Base-by-base conservation (phyloP, 257 asterid genomes). In the Fraxinus americana region DNA sequence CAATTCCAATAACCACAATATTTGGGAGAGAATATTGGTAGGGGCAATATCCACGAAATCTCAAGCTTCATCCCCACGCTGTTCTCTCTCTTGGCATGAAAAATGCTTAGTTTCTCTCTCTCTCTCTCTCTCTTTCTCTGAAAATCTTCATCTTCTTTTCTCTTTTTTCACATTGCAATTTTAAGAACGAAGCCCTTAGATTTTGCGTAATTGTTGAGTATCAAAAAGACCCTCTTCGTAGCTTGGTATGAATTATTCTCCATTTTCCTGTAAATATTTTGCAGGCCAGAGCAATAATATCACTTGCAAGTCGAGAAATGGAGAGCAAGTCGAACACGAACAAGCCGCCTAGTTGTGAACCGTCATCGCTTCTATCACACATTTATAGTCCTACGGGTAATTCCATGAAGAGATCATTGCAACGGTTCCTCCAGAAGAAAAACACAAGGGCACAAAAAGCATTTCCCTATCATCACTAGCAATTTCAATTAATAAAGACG, bases 231-330 rank as follows among this genome's bases (percentile, higher is more conserved):
- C 63, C 9, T 52, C 23, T 54, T 59, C 48, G 2, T 75, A 29
- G 69, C 52, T 80, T 23, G 87, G 87, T 84, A 84, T 59, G 83
- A 27, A 7, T 36, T 63, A 77, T 50, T 61, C 36, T 30, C 36
- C 72, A 19, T 39, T 45, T 45, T 72, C 17, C 57, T 6, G 52
- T 12, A 11, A 43, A 27, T 27, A 16, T 69, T 48, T 52, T 76
- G 76, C 85, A 84, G 87, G 87, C 84, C 7, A 77, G 76, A 70
- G 75, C 79, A 2, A 84, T 85, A 67, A 85, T 82, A 63, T 17
- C 38, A 52, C 80, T 79, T 9, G 84, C 84, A 34, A 85, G 74
- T 57, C 57, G 73, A 72, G 82, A 36, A 59, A 82, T 17, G 39
- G 81, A 5, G 39, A 35, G 38, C 14, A 72, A 45, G 43, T 35